Evolutionary conservation across 257 asterid genomes (phyloP), one percentile per base, ranked within the genome.

Genomic region (Marsdenia floribunda): DNA sequence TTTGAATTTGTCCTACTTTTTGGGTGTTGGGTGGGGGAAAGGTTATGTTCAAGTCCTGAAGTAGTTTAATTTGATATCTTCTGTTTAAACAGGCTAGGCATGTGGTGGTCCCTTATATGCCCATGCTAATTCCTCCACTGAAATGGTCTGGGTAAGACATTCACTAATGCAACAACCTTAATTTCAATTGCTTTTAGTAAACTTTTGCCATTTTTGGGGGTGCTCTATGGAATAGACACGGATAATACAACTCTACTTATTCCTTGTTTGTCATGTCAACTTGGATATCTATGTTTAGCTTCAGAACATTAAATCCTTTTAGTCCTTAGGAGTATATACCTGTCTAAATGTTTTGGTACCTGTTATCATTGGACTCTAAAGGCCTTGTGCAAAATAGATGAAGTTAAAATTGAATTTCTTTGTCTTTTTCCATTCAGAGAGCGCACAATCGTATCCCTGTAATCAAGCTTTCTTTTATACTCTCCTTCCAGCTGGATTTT

Each of bases 61-160:
- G 42, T 5, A 29, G 68, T 59, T 33, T 68, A n/a, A 57, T 54
- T 37, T 66, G 72, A 52, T 38, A 68, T 80, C 47, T 81, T 58
- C 29, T 81, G 67, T 64, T 57, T 26, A 22, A 84, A 73, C 96
- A 95, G 99, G 98, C 98, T 44, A 90, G 87, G 83, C 98, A 92
- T 88, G 88, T 92, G 96, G 99, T 95, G 89, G 92, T 95, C 61
- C 99, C 99, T 9, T 95, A 90, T 75, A 95, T 95, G 98, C 98
- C 99, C 29, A 95, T 95, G 99, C 80, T 95, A 88, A 86, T 95
- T 83, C 96, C 98, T 75, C 99, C 98, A 13, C 80, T 90, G 76
- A 82, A 81, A 63, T 95, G 99, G 99, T 85, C 91, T 26, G 96
- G 98, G 99, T 95, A 89, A 83, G 86, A 58, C 76, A 68, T 75